Evolutionary conservation across 768 basidiomycete species (phyloP).

Genomic region (Lactifluus hygrophoroides): DNA sequence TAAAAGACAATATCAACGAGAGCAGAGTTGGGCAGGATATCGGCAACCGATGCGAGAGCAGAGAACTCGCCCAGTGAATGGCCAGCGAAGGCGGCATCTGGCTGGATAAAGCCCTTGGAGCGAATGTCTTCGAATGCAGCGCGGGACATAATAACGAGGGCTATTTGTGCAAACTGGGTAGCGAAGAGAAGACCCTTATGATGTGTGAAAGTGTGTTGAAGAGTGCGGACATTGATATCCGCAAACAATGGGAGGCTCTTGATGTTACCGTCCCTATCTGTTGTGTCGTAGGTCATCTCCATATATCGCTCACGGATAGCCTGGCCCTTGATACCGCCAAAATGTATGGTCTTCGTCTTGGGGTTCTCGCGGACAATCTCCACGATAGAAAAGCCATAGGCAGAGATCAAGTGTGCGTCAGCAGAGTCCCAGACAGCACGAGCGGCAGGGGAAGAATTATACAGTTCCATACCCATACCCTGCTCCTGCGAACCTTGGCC

Average conservation of each 20-base stretch:
- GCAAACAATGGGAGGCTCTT: constrained; percentile 94
- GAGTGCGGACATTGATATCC: constrained; percentile 91
- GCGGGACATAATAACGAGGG: constrained; percentile 96
- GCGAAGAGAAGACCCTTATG: constrained; percentile 93
- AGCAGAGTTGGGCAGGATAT: constrained; percentile 89
- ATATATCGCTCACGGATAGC: constrained; percentile 98
- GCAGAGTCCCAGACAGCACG: constrained; percentile 97
- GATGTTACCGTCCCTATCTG: constrained; percentile 92
- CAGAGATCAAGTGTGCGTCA: constrained; percentile 84
- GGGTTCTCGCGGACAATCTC: constrained; percentile 99
- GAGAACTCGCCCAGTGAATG: constrained; percentile 99
- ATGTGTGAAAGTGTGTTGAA: constrained; percentile 97
- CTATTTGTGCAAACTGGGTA: constrained; percentile 98
- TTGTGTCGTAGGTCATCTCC: constrained; percentile 97
- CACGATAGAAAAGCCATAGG: constrained; percentile 97
- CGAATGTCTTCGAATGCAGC: constrained; percentile 99
- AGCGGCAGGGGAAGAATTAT: constrained; percentile 86
- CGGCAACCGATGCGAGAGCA: constrained; percentile 94
- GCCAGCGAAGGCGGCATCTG: constrained; percentile 88
- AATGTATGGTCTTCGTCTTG: constrained; percentile 96
- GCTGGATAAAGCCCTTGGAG: constrained; percentile 89
- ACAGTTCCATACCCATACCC: constrained; percentile 99
- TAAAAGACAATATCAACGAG: constrained; percentile 99
- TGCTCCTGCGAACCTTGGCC: constrained; percentile 97
- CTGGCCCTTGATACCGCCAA: constrained; percentile 98